Evolutionary conservation across 768 basidiomycete species (phyloP), one percentile per base, ranked within the genome.

Genomic region (Trametes cingulata): DNA sequence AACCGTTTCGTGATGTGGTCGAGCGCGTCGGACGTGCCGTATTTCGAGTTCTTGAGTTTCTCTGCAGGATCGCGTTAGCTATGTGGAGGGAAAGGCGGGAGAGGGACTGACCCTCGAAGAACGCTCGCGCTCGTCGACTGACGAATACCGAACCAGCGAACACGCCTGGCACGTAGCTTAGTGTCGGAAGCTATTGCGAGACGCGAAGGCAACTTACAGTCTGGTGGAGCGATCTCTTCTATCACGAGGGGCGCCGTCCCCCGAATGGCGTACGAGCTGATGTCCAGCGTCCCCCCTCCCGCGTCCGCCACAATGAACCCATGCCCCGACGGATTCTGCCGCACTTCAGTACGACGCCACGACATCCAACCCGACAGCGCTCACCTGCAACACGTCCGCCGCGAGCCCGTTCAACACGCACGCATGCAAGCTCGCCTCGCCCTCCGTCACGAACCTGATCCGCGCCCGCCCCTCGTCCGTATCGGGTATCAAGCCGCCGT

Each of bases 71-170:
- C 24, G 57, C 57, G 63, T 57, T 3, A 42, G 27, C 13, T 17
- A 36, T 40, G 25, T 10, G 1, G 57, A 56, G 2, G 39, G 19
- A 45, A 60, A 41, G 6, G 45, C 17, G 27, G 19, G 27, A 40
- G 52, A 40, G 41, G 25, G 6, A 66, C 73, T 19, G 59, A 87
- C 90, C 86, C 75, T 85, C 85, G 20, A 92, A 74, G 65, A 91
- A 90, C 48, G 82, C 83, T 64, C 88, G 76, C 13, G 90, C 88
- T 42, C 90, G 76, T 53, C 89, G 79, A 69, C 88, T 90, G 27
- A 91, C 90, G 68, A 92, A 92, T 14, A 92, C 87, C 5, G 90
- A 91, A 24, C 90, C 90, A 45, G 89, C 88, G 71, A 92, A 92
- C 40, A 91, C 82, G 72, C 87, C 87, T 88, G 10, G n/a, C 14